Evolutionary conservation across 139 green algal species (phyloP), one percentile per base, ranked within the genome.

Genomic region (Spirogloea muscicola): DNA sequence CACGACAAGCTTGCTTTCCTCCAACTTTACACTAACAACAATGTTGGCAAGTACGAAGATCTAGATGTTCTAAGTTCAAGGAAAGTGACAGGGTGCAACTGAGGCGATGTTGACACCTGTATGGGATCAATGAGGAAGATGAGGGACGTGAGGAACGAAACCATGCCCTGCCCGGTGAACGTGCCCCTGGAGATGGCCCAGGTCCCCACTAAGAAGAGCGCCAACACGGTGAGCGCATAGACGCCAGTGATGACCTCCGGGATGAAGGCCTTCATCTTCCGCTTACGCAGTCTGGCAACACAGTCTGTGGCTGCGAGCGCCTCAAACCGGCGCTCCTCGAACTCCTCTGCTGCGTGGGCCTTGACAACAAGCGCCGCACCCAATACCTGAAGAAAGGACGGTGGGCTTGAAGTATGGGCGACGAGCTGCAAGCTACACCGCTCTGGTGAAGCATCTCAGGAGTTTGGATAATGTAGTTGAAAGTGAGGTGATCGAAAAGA

Each of bases 71-170:
- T n/a, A n/a, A n/a, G n/a, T n/a, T n/a, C n/a, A n/a, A n/a, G n/a
- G n/a, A n/a, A n/a, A n/a, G n/a, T n/a, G n/a, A n/a, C n/a, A n/a
- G n/a, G n/a, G n/a, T n/a, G n/a, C n/a, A n/a, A n/a, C n/a, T n/a
- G n/a, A n/a, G n/a, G n/a, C n/a, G n/a, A n/a, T n/a, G n/a, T n/a
- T n/a, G n/a, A 29, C 38, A 80, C 76, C 61, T 84, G 77, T 16
- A 84, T 80, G 31, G 77, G 77, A 21, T 84, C 77, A 10, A 84
- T 72, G 31, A 84, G 77, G 40, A 84, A 76, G 7, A 84, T 76
- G 0, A 84, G 62, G 0, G 77, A 79, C 2, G 48, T 77, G 1
- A 84, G 18, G 25, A 84, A 84, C 10, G 77, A 72, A 3, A 84
- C 76, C 61, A 84, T 84, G 21, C 49, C 55, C 0, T 27, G 61